Evolutionary conservation across 805 yeast species (phyloP).

Genomic region (Cyberlindnera americana): DNA sequence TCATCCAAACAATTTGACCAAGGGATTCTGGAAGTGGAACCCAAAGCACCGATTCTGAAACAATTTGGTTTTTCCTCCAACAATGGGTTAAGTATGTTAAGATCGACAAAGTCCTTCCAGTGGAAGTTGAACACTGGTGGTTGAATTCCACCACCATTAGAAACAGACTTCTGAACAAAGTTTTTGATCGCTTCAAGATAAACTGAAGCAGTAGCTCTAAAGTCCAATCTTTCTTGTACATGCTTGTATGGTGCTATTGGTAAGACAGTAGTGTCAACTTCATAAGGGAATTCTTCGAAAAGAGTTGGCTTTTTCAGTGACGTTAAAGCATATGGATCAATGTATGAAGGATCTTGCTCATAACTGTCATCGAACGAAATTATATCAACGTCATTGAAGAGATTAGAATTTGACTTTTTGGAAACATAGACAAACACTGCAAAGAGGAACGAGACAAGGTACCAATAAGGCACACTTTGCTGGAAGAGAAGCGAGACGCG

Average conservation of each 20-base stretch:
- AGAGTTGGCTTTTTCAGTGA: constrained; percentile 19
- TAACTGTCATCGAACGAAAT: constrained; percentile 19
- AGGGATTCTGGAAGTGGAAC: constrained; percentile 37
- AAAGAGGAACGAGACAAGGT: constrained; percentile 17
- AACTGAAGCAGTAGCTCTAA: constrained; percentile 32
- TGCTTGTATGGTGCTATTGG: constrained; percentile 38
- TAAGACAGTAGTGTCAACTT: constrained; percentile 29
- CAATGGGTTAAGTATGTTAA: constrained; percentile 38
- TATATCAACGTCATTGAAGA: constrained; percentile 14
- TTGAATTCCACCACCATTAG: constrained; percentile 22
- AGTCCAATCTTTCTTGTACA: constrained; percentile 33
- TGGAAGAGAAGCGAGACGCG: constrained; percentile 7
- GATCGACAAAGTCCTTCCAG: constrained; percentile 56
- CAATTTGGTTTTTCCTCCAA: constrained; percentile 40
- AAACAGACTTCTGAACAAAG: constrained; percentile 26
- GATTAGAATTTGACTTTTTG: constrained; percentile 4
- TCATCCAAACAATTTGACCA: constrained; percentile 41
- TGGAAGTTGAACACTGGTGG: constrained; percentile 41
- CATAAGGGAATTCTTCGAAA: constrained; percentile 30
- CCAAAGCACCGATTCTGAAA: constrained; percentile 41
- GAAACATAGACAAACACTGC: constrained; percentile 22
- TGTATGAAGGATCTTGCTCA: constrained; percentile 16
- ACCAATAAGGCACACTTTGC: constrained; percentile 21
- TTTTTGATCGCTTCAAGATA: constrained; percentile 33
- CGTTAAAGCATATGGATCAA: constrained; percentile 20